These are phyloP conservation scores for Pseudognaphalium luteoalbum DNA, from an alignment of 129 eudicot genomes.

Conservation along the genomic window DNA sequence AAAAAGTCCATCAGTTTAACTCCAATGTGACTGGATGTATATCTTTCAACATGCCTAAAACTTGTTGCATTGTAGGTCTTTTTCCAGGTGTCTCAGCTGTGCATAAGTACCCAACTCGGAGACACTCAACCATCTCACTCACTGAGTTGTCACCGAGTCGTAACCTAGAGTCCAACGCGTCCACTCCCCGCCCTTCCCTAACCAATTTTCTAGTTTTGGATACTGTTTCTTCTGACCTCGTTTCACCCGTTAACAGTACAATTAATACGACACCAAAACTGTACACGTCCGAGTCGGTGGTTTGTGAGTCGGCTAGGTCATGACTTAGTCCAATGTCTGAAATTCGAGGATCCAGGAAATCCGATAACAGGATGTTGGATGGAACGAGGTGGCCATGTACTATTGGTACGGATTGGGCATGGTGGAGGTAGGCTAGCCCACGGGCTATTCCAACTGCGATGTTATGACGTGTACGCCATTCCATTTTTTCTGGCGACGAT, in stretches of 20 bases:
- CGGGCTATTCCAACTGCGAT: constrained; percentile 95
- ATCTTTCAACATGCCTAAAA: constrained; percentile 83
- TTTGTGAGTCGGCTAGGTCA: constrained; percentile 38
- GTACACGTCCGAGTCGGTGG: constrained; percentile 69
- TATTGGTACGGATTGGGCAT: constrained; percentile 73
- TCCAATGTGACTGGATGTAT: constrained; percentile 54
- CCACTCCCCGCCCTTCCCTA: constrained; percentile 54
- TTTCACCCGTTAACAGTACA: constrained; percentile 69
- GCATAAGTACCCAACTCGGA: constrained; percentile 90
- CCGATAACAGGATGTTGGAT: constrained; percentile 70
- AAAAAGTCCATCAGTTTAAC: constrained; percentile 32
- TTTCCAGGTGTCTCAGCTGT: constrained; percentile 78
- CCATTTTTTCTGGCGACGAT: constrained; percentile 54
- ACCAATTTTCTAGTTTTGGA: constrained; percentile 51
- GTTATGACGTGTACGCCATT: constrained; percentile 91
- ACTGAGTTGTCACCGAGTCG: constrained; percentile 55
- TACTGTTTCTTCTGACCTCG: constrained; percentile 41
- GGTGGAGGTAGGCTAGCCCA: constrained; percentile 97
- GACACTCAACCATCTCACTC: constrained; percentile 84
- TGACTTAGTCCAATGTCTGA: constrained; percentile 62
- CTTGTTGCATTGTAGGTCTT: constrained; percentile 94
- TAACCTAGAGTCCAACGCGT: constrained; percentile 66
- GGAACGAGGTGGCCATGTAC: constrained; percentile 84
- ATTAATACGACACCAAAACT: constrained; percentile 63
- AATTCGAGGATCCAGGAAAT: constrained; percentile 72